Evolutionary conservation across 148 eudicot species (phyloP), one percentile per base, ranked within the genome.

Genomic region (Chenopodium formosanum): DNA sequence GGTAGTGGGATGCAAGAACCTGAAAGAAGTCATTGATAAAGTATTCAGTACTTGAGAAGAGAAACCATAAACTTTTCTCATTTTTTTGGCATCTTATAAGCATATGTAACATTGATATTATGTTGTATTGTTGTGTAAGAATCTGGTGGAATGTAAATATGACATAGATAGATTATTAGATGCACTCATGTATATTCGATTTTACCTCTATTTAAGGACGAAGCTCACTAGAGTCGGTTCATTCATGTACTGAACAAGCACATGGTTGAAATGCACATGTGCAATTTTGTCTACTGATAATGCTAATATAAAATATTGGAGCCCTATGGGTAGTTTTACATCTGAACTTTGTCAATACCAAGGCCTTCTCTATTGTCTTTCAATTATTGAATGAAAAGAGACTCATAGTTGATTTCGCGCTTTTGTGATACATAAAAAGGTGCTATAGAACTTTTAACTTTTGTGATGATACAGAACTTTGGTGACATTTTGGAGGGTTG

Each of bases 11-110:
- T 97, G 99, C 86, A 83, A 62, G 64, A 92, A 94, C 84, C 69
- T 97, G 83, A 97, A 94, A 84, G 90, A 97, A 84, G 91, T 97
- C 77, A 92, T 97, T 67, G 82, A 87, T 82, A 65, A 32, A 56
- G 97, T 97, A 58, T 94, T 97, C 81, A 81, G 23, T 22, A 32
- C 17, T 31, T 78, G 14, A 74, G 82, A 71, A 48, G 13, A 20
- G 64, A 13, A 34, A 58, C 25, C 46, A 56, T 10, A 25, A 25
- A 19, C n/a, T 31, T 22, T 40, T 46, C 22, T 56, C 58, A 16
- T 67, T 66, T 29, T 67, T 27, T 34, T 67, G 34, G 7, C 4
- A 67, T 67, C 70, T 67, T 27, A 25, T 66, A 9, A 20, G 66
- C 66, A 31, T 52, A 66, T 53, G 44, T 46, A 19, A 46, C 62